Conservation (phyloP, 2,329 filamentous ascomycete species). For the Penicillium sp. region DNA sequence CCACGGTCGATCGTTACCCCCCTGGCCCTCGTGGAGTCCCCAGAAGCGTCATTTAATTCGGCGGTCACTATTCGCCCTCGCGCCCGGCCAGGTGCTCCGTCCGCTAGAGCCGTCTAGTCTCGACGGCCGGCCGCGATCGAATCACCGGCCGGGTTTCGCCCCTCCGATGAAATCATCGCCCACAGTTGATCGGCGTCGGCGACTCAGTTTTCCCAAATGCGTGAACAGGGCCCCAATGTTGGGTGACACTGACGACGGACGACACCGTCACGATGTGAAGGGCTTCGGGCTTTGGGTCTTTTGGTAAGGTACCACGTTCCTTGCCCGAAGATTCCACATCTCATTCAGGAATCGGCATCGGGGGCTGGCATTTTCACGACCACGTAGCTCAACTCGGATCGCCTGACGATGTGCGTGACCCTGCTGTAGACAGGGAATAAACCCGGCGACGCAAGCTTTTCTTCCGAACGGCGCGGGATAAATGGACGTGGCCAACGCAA, state of each 20-base stretch:
- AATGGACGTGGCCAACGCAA: neutral
- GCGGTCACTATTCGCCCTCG: constrained; percentile 12
- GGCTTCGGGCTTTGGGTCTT: neutral
- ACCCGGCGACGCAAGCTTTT: constrained; percentile 11
- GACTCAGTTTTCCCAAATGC: constrained; percentile 5
- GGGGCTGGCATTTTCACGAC: neutral
- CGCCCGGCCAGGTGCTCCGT: constrained; percentile 9
- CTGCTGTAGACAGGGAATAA: constrained; percentile 10
- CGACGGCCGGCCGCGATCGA: constrained; percentile 12
- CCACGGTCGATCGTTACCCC: constrained; percentile 19
- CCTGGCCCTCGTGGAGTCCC: constrained; percentile 18
- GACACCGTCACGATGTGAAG: neutral
- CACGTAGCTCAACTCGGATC: constrained; percentile 7
- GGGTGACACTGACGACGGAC: neutral
- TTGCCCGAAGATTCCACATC: neutral
- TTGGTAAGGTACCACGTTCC: neutral
- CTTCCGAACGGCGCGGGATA: neutral
- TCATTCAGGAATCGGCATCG: neutral
- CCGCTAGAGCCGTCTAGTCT: constrained; percentile 15
- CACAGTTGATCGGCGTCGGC: constrained; percentile 9
- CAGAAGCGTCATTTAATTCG: constrained; percentile 27
- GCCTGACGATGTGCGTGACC: constrained; percentile 8
- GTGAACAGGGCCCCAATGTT: neutral
- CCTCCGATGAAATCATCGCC: constrained; percentile 21
- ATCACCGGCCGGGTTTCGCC: constrained; percentile 14